Evolutionary conservation across 129 eudicot species (phyloP), one percentile per base, ranked within the genome.

Genomic region (Centaurea solstitialis): DNA sequence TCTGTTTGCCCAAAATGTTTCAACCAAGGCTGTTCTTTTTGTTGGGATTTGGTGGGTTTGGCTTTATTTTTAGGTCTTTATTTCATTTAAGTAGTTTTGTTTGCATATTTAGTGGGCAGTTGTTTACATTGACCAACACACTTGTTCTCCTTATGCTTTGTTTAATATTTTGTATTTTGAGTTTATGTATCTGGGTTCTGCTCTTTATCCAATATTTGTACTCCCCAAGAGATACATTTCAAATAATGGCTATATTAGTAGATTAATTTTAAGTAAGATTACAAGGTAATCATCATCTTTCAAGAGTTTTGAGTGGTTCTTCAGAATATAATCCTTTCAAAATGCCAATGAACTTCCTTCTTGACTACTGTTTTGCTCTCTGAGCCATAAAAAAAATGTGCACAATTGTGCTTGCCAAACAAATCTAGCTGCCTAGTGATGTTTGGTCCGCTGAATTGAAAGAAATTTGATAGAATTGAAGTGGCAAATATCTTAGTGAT

Each of bases 21-120:
- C 2, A 26, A 26, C 30, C 30, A 26, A 26, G 30, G 30, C 30
- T 26, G 1, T 26, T 10, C 39, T 26, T 70, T 68, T 50, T 72
- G 64, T 68, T 68, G 76, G 18, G 9, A 33, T 57, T 84, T 50
- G 28, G 20, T 57, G 82, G 80, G 78, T 70, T 65, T 78, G 41
- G 83, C 35, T 67, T 67, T 41, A 64, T 11, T 10, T 45, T 79
- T 62, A 2, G 18, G 40, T 38, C 23, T 76, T 76, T 23, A 45
- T 73, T 5, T 43, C 10, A 41, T 73, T 37, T 62, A 35, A n/a
- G 1, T 17, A 33, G 72, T 18, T 3, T 53, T 76, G 59, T 0
- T n/a, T 75, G 33, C 12, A 17, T 53, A 53, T 53, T 6, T n/a
- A 12, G 39, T 38, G 72, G 40, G 22, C 64, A 37, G 43, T 23